phyloP scores from a whole-genome alignment of 2,329 filamentous ascomycete genomes.

The Falciphora oryzae region DNA sequence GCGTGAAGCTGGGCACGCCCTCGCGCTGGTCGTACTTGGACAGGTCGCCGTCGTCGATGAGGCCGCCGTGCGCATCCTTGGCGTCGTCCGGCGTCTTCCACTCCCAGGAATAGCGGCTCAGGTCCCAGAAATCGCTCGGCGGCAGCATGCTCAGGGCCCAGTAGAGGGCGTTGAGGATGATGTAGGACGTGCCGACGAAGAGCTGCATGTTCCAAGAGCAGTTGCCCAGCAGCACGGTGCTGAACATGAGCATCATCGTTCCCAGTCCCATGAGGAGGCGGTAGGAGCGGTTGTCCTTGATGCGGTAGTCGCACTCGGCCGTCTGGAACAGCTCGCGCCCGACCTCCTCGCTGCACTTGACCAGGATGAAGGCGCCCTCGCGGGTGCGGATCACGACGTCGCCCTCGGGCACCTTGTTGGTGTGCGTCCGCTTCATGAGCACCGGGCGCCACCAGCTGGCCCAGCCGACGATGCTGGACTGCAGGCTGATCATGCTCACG shows the following conservation, averaged over 20 bases:
- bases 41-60: slow-evolving; percentile 11
- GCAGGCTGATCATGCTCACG: slow-evolving; percentile 44
- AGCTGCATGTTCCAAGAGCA: slow-evolving; percentile 56
- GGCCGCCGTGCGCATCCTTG: slow-evolving; percentile 27
- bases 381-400: slow-evolving; percentile 58
- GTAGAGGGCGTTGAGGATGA: slow-evolving; percentile 53
- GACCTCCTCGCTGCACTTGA: slow-evolving; percentile 53
- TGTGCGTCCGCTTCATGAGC: slow-evolving; percentile 44
- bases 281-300: slow-evolving; percentile 37
- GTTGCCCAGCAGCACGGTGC: slow-evolving; percentile 56
- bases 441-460: slow-evolving; percentile 53
- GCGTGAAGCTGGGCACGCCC: slow-evolving; percentile 43
- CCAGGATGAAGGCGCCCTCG: slow-evolving; percentile 52
- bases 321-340: slow-evolving; percentile 56
- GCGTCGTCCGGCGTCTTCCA: slow-evolving; percentile 37
- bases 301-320: slow-evolving; percentile 52
- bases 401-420: slow-evolving; percentile 43
- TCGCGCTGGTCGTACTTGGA: slow-evolving; percentile 28
- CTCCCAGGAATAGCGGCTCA: slow-evolving; percentile 42
- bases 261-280: slow-evolving; percentile 49
- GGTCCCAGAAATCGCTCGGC: slow-evolving; percentile 48
- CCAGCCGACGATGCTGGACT: slow-evolving; percentile 48
- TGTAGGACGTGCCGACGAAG: slow-evolving; percentile 51
- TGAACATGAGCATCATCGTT: slow-evolving; percentile 55
- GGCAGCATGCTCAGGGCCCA: slow-evolving; percentile 50